Evolutionary conservation across 2,329 filamentous ascomycete species (phyloP).

Genomic region (Fusarium brachygibbosum): DNA sequence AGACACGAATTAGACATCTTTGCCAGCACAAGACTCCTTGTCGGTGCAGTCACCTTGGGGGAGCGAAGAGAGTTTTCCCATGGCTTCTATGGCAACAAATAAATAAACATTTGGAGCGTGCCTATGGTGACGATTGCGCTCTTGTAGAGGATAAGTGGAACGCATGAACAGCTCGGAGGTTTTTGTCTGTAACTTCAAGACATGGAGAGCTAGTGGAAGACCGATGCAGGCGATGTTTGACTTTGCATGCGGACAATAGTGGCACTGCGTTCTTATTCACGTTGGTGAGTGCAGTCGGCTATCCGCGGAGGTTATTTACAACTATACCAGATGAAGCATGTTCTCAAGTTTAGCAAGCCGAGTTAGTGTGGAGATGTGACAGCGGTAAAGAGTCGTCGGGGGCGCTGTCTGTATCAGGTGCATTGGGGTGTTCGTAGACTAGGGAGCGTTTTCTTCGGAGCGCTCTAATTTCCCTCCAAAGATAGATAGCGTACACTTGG

Average conservation of each 20-base stretch:
- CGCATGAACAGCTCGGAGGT: not conserved
- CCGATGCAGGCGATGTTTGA: not conserved
- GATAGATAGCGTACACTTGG: not conserved
- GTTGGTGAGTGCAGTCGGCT: fast-evolving
- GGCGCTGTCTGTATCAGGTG: not conserved
- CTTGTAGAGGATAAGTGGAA: not conserved
- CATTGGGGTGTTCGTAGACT: not conserved
- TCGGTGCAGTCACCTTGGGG: not conserved
- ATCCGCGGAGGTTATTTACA: not conserved
- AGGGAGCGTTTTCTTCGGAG: fast-evolving
- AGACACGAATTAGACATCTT: not conserved
- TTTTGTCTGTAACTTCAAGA: not conserved
- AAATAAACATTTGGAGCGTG: not conserved
- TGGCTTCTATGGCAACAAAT: not conserved
- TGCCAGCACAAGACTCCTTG: not conserved
- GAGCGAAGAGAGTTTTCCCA: not conserved
- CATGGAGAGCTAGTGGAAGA: not conserved
- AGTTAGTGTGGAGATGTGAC: not conserved
- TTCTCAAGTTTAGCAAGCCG: not conserved
- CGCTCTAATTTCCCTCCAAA: not conserved
- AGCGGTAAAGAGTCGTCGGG: not conserved
- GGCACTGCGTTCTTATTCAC: not conserved
- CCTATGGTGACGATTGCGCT: not conserved
- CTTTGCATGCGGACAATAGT: not conserved
- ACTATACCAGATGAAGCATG: not conserved